Base-by-base conservation (phyloP, 1,284 basidiomycete species). In the Cutaneotrichosporon sp. region DNA sequence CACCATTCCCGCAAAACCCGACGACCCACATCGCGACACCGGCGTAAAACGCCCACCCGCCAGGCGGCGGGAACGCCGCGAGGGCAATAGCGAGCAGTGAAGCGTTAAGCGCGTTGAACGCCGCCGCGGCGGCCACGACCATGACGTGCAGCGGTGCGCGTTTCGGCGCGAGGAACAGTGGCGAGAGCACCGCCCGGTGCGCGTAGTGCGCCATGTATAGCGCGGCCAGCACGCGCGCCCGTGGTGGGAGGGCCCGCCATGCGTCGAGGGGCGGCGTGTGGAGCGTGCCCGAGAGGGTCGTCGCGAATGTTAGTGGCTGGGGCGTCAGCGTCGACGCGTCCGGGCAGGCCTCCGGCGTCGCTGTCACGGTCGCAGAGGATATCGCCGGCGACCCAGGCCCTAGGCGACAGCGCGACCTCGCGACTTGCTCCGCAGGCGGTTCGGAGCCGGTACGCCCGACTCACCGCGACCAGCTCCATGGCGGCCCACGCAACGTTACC, bases 391-490 rank as follows among this genome's bases (percentile, higher is more conserved):
- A n/a, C n/a, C n/a, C n/a, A n/a, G n/a, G n/a, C n/a, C n/a, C n/a
- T n/a, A n/a, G n/a, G n/a, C n/a, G n/a, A n/a, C n/a, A n/a, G n/a
- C n/a, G n/a, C n/a, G n/a, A n/a, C n/a, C n/a, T n/a, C n/a, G n/a
- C n/a, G n/a, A n/a, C n/a, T n/a, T n/a, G n/a, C n/a, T n/a, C n/a
- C 26, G 26, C 5, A 10, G 20, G 13, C 8, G 26, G 12, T 3
- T 5, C 21, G 30, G 37, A 12, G 18, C 10, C 20, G 13, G n/a
- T 10, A 17, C 10, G 12, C 10, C 0, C 3, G 7, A 59, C 83
- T 49, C 8, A 89, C 88, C 3, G 88, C 81, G n/a, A 87, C 79
- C 39, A 88, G 76, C 73, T 94, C 90, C 89, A 93, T 93, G 46
- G 81, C 38, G 22, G 90, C 85, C 89, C 90, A 93, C 30, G 85